A percentile compares a stretch with the other conserved stretches of the same genome.
Conservation (phyloP, 768 basidiomycete species). For the Kwoniella sp. region DNA sequence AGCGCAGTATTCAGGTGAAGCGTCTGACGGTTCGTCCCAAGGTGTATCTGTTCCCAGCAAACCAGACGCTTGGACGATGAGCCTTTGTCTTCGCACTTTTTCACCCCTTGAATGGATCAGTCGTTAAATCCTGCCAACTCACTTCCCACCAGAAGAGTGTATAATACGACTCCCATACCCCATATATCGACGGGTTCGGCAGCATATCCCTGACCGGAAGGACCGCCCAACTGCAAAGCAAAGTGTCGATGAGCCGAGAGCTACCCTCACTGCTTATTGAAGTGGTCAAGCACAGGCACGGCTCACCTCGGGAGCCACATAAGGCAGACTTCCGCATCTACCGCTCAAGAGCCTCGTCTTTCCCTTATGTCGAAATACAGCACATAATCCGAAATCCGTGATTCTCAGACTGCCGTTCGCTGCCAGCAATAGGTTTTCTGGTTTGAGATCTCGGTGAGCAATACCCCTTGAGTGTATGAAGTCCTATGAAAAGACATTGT, state of each 20-base stretch:
- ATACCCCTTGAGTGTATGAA: constrained; percentile 88
- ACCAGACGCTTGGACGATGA: too few relatives aligned
- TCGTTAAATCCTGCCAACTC: constrained; percentile 13
- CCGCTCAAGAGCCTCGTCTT: constrained; percentile 75
- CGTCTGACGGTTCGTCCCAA: constrained; percentile 86
- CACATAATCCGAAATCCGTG: constrained; percentile 90
- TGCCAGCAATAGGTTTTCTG: constrained; percentile 89
- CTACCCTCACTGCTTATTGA: too few relatives aligned
- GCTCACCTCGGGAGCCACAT: constrained; percentile 87
- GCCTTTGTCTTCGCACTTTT: background rate
- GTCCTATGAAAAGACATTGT: constrained; percentile 59
- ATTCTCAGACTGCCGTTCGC: constrained; percentile 83
- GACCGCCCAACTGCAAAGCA: constrained; percentile 63
- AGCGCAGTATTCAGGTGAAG: constrained; percentile 76
- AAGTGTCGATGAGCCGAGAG: too few relatives aligned
- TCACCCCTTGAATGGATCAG: background rate
- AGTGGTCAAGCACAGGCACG: background rate
- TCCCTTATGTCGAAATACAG: constrained; percentile 85
- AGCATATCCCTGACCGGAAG: constrained; percentile 66
- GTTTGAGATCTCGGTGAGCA: constrained; percentile 94
- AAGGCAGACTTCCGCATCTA: constrained; percentile 87
- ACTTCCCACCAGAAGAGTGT: constrained; percentile 89
- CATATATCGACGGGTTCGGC: constrained; percentile 95
- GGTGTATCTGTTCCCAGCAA: constrained; percentile 71
- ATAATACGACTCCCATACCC: constrained; percentile 93